phyloP scores from a whole-genome alignment of 2,329 filamentous ascomycete genomes.

The Berkeleyomyces rouxiae region DNA sequence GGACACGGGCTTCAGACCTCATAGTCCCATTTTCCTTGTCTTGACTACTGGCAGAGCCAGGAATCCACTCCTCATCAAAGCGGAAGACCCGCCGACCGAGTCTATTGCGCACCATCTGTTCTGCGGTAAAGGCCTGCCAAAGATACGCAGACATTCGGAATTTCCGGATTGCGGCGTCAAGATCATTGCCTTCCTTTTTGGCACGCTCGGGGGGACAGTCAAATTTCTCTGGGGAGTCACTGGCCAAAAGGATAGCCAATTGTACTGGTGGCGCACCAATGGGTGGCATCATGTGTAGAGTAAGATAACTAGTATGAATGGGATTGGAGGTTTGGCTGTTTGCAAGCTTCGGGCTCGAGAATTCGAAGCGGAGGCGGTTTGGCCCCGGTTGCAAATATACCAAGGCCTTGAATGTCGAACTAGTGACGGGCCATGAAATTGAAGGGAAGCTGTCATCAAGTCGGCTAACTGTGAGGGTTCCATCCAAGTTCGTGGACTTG shows the following conservation, averaged over 20 bases:
- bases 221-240: constrained; percentile 73
- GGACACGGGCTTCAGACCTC: constrained; percentile 81
- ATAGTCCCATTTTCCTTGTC: constrained; percentile 56
- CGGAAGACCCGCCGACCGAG: constrained; percentile 74
- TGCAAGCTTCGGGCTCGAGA: constrained; percentile 64
- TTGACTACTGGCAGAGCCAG: constrained; percentile 59
- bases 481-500: constrained; percentile 58
- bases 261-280: constrained; percentile 69
- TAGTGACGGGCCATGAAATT: constrained; percentile 70
- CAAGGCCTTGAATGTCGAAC: constrained; percentile 81
- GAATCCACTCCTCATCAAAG: constrained; percentile 90
- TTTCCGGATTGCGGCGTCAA: constrained; percentile 71
- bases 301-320: constrained; percentile 64
- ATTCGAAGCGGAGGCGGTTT: constrained; percentile 78
- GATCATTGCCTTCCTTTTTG: constrained; percentile 63
- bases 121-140: constrained; percentile 93
- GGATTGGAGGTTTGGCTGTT: constrained; percentile 49
- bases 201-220: constrained; percentile 63
- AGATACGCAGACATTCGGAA: constrained; percentile 91
- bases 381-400: constrained; percentile 82
- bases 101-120: constrained; percentile 86
- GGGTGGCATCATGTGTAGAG: constrained; percentile 72
- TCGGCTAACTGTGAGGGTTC: constrained; percentile 61
- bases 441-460: constrained; percentile 74
- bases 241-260: constrained; percentile 71